Conservation (phyloP, 192 early-diverging fungal genomes). For the Backusella tarrabulga region DNA sequence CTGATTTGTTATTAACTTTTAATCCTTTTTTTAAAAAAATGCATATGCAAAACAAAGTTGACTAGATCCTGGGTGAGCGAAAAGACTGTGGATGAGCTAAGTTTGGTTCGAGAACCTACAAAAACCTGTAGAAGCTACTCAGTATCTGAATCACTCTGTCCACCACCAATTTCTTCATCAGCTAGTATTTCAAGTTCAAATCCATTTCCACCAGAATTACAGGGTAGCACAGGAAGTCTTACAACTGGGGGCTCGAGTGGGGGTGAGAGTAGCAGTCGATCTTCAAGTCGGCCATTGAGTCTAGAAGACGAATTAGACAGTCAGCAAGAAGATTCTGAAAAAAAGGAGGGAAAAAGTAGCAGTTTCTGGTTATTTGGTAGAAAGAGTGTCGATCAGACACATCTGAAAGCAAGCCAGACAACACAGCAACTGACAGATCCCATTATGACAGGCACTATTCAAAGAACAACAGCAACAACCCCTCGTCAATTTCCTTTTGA, state of each 20-base stretch:
- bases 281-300: conserved; percentile 29
- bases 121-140: conserved; percentile 6
- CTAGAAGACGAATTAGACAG: conserved; percentile 15
- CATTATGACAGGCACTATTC: conserved; percentile 5
- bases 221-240: conserved; percentile 19
- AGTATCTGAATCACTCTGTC: neutral
- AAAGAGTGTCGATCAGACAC: conserved; percentile 2
- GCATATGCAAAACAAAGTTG: conserved; percentile 29
- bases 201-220: neutral
- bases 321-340: neutral
- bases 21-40: neutral
- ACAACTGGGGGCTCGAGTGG: neutral
- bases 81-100: conserved; percentile 75
- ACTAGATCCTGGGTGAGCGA: conserved; percentile 67
- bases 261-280: conserved; percentile 18
- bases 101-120: conserved; percentile 59
- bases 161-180: neutral
- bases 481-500: conserved; percentile 6
- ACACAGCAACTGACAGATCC: neutral
- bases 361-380: conserved; percentile 18
- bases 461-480: neutral
- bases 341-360: neutral
- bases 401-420: neutral
- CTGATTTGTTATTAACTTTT: neutral
- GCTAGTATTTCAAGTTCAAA: neutral